Conservation (phyloP, 139 green algal genomes). For the Asterochloris erici region DNA sequence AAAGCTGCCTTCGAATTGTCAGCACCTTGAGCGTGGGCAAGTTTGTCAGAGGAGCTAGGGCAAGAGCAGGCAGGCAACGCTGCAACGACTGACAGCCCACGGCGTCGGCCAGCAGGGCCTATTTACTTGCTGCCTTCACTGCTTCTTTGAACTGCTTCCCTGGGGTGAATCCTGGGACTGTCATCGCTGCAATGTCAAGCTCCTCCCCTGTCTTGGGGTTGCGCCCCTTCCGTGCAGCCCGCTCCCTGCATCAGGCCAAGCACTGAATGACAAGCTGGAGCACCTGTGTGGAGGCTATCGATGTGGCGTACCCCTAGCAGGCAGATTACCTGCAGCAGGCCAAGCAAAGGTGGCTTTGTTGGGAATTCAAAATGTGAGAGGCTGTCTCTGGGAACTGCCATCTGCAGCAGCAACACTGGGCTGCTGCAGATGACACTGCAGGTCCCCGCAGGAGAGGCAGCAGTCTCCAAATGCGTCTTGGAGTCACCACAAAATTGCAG, state of each 20-base stretch:
- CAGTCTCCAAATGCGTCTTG: too few species aligned
- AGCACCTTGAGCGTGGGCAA: not conserved
- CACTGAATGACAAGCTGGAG: not conserved
- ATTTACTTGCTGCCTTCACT: conserved; percentile 22
- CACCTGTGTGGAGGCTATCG: not conserved
- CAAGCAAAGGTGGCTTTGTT: not conserved
- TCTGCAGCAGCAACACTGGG: too few species aligned
- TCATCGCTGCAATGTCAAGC: conserved; percentile 34
- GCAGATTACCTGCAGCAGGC: not conserved
- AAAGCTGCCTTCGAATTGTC: too few species aligned
- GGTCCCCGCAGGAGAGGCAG: too few species aligned
- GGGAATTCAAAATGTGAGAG: too few species aligned
- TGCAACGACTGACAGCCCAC: not conserved
- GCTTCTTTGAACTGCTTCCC: conserved; percentile 42
- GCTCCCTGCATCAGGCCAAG: not conserved
- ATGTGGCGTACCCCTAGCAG: not conserved
- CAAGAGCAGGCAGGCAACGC: not conserved
- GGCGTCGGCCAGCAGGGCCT: not conserved
- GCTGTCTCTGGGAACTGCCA: too few species aligned
- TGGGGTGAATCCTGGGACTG: conserved; percentile 32
- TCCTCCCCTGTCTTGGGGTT: conserved; percentile 43
- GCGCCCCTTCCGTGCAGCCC: conserved; percentile 34
- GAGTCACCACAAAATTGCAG: too few species aligned
- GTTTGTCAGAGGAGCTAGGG: not conserved
- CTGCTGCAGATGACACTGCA: too few species aligned